phyloP scores from a whole-genome alignment of 2,329 filamentous ascomycete genomes.

The Pseudocercospora crystallina region DNA sequence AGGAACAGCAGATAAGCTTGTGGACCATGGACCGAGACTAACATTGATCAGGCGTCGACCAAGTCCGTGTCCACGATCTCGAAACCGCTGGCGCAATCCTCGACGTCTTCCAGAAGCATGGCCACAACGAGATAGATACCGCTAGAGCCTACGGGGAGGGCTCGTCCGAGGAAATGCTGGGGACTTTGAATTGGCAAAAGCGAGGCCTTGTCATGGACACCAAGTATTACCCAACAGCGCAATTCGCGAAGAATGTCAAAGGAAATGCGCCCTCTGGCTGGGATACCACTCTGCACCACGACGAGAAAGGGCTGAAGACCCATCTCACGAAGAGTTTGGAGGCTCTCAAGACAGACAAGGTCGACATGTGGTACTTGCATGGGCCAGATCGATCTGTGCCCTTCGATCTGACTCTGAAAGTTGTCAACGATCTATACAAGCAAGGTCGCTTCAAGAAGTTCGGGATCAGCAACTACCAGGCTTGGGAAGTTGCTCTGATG shows the following conservation, averaged over 20 bases:
- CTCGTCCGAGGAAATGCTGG: conserved; percentile 29
- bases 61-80: conserved; percentile 23
- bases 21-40: not conserved
- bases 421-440: conserved; percentile 47
- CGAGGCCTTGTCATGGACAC: conserved; percentile 31
- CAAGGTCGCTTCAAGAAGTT: conserved; percentile 47
- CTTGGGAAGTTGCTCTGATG: conserved; percentile 51
- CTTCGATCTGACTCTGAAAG: conserved; percentile 46
- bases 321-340: conserved; percentile 65
- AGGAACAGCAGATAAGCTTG: not conserved
- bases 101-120: conserved; percentile 32
- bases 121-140: conserved; percentile 33
- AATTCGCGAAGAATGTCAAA: conserved; percentile 19
- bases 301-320: not conserved
- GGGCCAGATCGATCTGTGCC: conserved; percentile 35
- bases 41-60: no score
- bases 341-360: conserved; percentile 67
- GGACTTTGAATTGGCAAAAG: conserved; percentile 30
- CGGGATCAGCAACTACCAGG: conserved; percentile 48
- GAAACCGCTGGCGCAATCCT: conserved; percentile 25
- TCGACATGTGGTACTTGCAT: conserved; percentile 73
- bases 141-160: conserved; percentile 31
- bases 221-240: conserved; percentile 26
- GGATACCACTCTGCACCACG: not conserved
- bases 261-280: not conserved